These are phyloP conservation scores for Candida tropicalis DNA, from an alignment of 1,139 yeast genomes.

Conservation along the genomic window DNA sequence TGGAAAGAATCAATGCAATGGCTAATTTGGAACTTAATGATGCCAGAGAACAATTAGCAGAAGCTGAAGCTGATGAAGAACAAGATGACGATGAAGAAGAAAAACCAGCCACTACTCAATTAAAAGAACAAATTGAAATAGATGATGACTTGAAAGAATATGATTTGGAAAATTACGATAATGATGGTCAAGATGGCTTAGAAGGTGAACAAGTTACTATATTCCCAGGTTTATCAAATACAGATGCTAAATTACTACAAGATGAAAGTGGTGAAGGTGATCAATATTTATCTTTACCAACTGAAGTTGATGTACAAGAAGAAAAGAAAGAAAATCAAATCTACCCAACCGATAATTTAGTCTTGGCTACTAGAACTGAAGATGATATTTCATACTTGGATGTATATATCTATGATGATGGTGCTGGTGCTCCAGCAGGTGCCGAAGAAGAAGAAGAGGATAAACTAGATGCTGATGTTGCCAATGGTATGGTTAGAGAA, in stretches of 20 bases:
- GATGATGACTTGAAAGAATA: constrained; percentile 89
- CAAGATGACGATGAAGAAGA: constrained; percentile 24
- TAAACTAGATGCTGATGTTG: constrained; percentile 63
- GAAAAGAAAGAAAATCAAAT: constrained; percentile 85
- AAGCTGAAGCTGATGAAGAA: constrained; percentile 26
- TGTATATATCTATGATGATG: constrained; percentile 93
- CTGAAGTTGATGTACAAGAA: constrained; percentile 62
- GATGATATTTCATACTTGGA: constrained; percentile 93
- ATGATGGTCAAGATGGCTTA: constrained; percentile 50
- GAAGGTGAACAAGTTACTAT: constrained; percentile 57
- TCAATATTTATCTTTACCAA: constrained; percentile 77
- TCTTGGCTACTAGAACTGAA: constrained; percentile 92
- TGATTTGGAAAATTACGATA: constrained; percentile 83
- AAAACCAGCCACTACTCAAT: constrained; percentile 18
- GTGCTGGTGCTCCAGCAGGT: constrained; percentile 76
- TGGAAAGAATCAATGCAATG: constrained; percentile 85
- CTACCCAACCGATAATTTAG: constrained; percentile 86
- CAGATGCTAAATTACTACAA: constrained; percentile 53
- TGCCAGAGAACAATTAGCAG: constrained; percentile 63
- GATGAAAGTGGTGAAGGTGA: constrained; percentile 44
- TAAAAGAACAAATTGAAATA: constrained; percentile 56
- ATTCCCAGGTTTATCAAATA: constrained; percentile 69
- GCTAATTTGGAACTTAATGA: constrained; percentile 82
- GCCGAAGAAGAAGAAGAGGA: constrained; percentile 67
- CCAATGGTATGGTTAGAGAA: constrained; percentile 70